These are phyloP conservation scores for Amborella trichopoda DNA, from an alignment of 164 flowering plant genomes.

Conservation along the genomic window DNA sequence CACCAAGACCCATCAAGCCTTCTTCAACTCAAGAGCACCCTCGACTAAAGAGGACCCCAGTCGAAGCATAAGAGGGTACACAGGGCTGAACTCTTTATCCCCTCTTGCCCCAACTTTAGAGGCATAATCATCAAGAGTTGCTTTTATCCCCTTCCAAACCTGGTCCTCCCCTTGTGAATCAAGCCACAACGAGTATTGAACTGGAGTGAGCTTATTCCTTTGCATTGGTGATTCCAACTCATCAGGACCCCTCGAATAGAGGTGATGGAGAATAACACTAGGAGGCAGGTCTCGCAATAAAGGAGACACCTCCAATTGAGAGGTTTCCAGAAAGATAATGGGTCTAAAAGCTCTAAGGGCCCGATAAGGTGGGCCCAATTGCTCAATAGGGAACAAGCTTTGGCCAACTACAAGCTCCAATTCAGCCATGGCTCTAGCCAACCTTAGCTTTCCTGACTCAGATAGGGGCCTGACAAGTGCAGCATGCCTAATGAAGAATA, in stretches of 20 bases:
- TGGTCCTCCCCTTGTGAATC: conserved; percentile 94
- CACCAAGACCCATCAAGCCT: too few relatives aligned
- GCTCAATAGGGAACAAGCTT: conserved; percentile 86
- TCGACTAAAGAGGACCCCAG: conserved; percentile 64
- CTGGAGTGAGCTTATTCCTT: conserved; percentile 67
- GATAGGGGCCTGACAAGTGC: conserved; percentile 94
- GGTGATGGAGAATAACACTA: conserved; percentile 86
- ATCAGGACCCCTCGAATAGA: conserved; percentile 80
- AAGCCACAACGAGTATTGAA: conserved; percentile 85
- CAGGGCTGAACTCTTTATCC: conserved; percentile 90
- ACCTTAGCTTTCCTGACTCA: conserved; percentile 84
- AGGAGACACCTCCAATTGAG: conserved; percentile 74
- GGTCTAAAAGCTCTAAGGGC: conserved; percentile 92
- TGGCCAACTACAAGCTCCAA: conserved; percentile 87
- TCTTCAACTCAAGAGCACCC: conserved; percentile 17
- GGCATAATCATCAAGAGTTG: conserved; percentile 94
- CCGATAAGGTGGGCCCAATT: conserved; percentile 85
- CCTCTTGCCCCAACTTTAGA: conserved; percentile 68
- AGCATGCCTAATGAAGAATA: conserved; percentile 80
- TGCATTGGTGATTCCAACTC: conserved; percentile 88
- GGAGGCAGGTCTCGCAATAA: conserved; percentile 83
- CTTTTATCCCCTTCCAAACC: conserved; percentile 93
- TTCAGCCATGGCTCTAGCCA: conserved; percentile 98
- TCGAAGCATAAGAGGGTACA: conserved; percentile 77
- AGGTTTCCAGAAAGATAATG: conserved; percentile 77